These are phyloP conservation scores for Nyssa sinensis DNA, from an alignment of 148 eudicot species.

Conservation along the genomic window DNA sequence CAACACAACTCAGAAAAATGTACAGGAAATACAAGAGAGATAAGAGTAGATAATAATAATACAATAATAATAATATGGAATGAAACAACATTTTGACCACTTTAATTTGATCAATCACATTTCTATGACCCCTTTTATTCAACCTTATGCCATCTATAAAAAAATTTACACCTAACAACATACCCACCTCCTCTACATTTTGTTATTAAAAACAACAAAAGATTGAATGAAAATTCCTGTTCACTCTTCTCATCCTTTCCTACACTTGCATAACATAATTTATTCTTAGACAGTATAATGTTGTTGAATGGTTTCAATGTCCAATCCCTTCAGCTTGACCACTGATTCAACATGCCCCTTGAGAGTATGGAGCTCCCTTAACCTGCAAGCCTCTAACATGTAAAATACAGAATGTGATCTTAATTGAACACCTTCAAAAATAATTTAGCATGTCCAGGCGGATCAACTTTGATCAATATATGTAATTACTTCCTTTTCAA, in stretches of 20 bases:
- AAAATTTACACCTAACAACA: too few relatives aligned
- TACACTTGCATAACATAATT: background rate
- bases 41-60: too few relatives aligned
- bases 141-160: too few relatives aligned
- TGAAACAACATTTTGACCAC: too few relatives aligned
- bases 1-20: too few relatives aligned
- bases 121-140: too few relatives aligned
- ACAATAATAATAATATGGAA: too few relatives aligned
- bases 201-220: background rate
- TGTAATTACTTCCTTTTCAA: background rate
- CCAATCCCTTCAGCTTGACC: background rate
- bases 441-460: background rate
- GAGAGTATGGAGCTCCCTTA: background rate
- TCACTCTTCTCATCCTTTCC: background rate
- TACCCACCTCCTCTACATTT: too few relatives aligned
- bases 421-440: too few relatives aligned
- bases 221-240: background rate
- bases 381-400: background rate
- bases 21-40: too few relatives aligned
- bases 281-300: background rate
- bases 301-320: background rate
- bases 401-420: background rate
- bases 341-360: constrained; percentile 3
- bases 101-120: too few relatives aligned
- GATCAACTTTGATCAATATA: background rate